These are phyloP conservation scores for Pythium chondricola DNA, from an alignment of 352 stramenopile genomes.

Conservation along the genomic window DNA sequence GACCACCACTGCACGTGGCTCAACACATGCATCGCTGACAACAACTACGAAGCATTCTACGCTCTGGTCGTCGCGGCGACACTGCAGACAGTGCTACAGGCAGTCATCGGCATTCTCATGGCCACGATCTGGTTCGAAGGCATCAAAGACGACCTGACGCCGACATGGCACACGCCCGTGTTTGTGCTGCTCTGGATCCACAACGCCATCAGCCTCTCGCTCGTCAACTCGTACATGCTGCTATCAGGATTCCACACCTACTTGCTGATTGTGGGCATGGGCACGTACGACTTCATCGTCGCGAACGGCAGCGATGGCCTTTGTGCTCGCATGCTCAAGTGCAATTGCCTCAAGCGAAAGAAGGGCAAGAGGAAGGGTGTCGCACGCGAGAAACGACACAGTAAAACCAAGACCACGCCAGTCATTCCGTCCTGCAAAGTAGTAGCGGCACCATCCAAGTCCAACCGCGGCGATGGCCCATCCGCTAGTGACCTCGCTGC, in stretches of 20 bases:
- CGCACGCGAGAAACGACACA: constrained; percentile 27
- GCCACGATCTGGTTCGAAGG: constrained; percentile 63
- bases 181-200: constrained; percentile 67
- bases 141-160: constrained; percentile 30
- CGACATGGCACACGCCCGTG: constrained; percentile 38
- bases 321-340: constrained; percentile 74
- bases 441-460: constrained; percentile 6
- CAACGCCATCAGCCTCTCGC: constrained; percentile 50
- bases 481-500: constrained; percentile 5
- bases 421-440: constrained; percentile 20
- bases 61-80: constrained; percentile 57
- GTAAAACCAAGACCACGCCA: constrained; percentile 15
- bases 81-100: constrained; percentile 52
- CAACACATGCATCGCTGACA: constrained; percentile 82
- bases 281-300: constrained; percentile 84
- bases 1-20: constrained; percentile 87
- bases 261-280: constrained; percentile 54
- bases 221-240: constrained; percentile 63
- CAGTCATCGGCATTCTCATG: constrained; percentile 68
- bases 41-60: constrained; percentile 84
- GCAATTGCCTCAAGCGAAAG: constrained; percentile 39
- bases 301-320: constrained; percentile 67
- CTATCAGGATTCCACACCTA: constrained; percentile 78
- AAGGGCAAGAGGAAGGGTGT: constrained; percentile 32
- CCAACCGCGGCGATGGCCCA: constrained; percentile 8